Conservation (phyloP, 2,329 filamentous ascomycete genomes). For the Parascedosporium putredinis region DNA sequence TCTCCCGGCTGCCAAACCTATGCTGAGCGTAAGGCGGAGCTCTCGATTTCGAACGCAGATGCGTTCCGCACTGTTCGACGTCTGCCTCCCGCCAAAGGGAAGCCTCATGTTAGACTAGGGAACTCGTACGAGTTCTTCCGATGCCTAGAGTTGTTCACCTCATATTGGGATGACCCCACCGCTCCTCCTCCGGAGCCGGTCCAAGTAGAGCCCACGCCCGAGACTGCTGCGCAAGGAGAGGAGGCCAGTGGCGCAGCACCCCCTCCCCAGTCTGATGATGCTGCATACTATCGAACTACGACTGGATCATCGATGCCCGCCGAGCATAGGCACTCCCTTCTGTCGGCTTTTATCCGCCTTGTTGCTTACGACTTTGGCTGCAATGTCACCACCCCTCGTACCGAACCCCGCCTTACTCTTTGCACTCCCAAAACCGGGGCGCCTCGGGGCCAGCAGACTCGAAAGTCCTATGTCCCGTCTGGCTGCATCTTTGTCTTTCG, state of each 20-base stretch:
- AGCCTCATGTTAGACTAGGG: constrained; percentile 43
- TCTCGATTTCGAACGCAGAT: constrained; percentile 43
- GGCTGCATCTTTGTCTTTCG: constrained; percentile 51
- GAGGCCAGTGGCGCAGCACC: background rate
- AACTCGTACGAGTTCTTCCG: constrained; percentile 58
- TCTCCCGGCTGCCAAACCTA: constrained; percentile 50
- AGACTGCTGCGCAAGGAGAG: constrained; percentile 1
- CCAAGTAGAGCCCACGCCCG: constrained; percentile 18
- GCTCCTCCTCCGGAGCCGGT: constrained; percentile 20
- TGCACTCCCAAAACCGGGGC: constrained; percentile 23
- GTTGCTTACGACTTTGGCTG: constrained; percentile 58
- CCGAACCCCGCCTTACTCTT: constrained; percentile 49
- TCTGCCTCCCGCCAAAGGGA: constrained; percentile 42
- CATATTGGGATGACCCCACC: constrained; percentile 54
- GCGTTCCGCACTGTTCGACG: constrained; percentile 53
- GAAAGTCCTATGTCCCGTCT: constrained; percentile 46
- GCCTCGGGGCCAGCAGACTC: constrained; percentile 16
- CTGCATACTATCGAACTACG: constrained; percentile 31
- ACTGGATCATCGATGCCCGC: constrained; percentile 46
- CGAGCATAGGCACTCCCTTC: constrained; percentile 45
- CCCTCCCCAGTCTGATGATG: constrained; percentile 6
- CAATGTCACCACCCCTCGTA: constrained; percentile 44
- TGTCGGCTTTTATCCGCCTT: constrained; percentile 51
- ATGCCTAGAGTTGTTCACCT: constrained; percentile 46
- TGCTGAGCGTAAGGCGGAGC: constrained; percentile 46